Evolutionary conservation across 2,329 filamentous ascomycete species (phyloP).

Genomic region (Diaporthe sp.): DNA sequence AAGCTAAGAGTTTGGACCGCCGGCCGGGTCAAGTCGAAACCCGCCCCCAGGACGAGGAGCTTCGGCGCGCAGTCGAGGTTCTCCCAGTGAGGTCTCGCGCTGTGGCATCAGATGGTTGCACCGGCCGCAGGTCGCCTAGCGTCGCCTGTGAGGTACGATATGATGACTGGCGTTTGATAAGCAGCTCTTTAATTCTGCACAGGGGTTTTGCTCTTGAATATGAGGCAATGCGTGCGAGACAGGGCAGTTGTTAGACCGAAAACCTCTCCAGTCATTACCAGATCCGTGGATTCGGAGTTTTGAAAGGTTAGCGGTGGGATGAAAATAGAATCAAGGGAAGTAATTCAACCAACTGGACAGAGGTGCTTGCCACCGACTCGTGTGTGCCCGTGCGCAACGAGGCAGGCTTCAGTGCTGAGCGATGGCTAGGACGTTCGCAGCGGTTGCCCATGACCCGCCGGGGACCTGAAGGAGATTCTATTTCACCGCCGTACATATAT

Average conservation of each 20-base stretch:
- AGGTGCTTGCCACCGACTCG: not conserved
- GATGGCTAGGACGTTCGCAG: too few species aligned
- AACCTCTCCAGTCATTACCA: conserved; percentile 15
- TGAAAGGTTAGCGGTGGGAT: not conserved
- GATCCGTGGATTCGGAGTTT: not conserved
- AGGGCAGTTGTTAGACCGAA: not conserved
- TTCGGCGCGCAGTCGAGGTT: conserved; percentile 29
- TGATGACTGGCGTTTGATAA: not conserved
- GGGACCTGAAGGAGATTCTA: not conserved
- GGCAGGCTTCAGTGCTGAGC: not conserved
- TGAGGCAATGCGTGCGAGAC: not conserved
- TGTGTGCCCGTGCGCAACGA: not conserved
- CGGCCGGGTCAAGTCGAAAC: conserved; percentile 44
- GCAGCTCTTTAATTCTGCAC: not conserved
- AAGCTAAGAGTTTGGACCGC: conserved; percentile 49
- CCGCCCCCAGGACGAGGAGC: not conserved
- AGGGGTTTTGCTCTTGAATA: not conserved
- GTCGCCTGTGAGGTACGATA: not conserved
- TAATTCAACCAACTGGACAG: not conserved
- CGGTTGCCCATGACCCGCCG: not conserved
- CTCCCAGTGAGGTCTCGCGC: not conserved
- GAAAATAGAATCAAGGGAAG: not conserved
- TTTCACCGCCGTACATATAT: not conserved
- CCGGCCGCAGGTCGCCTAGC: not conserved
- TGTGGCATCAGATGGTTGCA: not conserved